A percentile compares a stretch with the other conserved stretches of the same genome.
phyloP scores from a whole-genome alignment of 2,329 filamentous ascomycete species.

The Penicillium sp. region DNA sequence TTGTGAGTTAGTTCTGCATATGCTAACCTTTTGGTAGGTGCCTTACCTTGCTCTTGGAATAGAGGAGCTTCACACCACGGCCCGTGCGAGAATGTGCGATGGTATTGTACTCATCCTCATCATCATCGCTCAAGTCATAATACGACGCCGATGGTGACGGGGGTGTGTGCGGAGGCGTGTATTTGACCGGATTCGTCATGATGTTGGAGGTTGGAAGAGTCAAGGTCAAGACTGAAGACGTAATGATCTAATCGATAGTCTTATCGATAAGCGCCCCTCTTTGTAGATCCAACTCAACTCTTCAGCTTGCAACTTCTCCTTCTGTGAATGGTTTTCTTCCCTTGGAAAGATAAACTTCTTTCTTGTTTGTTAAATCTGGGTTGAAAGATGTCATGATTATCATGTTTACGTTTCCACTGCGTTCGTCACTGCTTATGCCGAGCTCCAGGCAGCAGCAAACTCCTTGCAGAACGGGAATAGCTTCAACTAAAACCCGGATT shows the following conservation, averaged over 20 bases:
- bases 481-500: background rate
- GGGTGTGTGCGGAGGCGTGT: constrained; percentile 42
- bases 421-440: background rate
- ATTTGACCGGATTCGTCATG: constrained; percentile 36
- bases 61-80: constrained; percentile 87
- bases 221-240: constrained; percentile 13
- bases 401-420: background rate
- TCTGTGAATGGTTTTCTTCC: background rate
- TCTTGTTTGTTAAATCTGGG: background rate
- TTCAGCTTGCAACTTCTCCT: background rate
- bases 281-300: background rate
- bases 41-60: constrained; percentile 94
- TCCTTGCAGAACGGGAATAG: constrained; percentile 1
- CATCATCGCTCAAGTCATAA: constrained; percentile 95
- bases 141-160: constrained; percentile 82
- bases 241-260: constrained; percentile 22
- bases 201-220: constrained; percentile 3
- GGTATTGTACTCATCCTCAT: constrained; percentile 89
- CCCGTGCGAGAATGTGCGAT: constrained; percentile 77
- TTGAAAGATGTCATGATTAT: background rate
- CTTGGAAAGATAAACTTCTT: background rate
- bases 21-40: background rate
- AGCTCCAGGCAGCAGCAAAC: constrained; percentile 16
- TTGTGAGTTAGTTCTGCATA: constrained; percentile 7
- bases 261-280: constrained; percentile 14